Percentiles rank a stretch among this genome's conserved stretches.
Evolutionary conservation across 148 eudicot genomes (phyloP).

Genomic region (Cornus controversa): DNA sequence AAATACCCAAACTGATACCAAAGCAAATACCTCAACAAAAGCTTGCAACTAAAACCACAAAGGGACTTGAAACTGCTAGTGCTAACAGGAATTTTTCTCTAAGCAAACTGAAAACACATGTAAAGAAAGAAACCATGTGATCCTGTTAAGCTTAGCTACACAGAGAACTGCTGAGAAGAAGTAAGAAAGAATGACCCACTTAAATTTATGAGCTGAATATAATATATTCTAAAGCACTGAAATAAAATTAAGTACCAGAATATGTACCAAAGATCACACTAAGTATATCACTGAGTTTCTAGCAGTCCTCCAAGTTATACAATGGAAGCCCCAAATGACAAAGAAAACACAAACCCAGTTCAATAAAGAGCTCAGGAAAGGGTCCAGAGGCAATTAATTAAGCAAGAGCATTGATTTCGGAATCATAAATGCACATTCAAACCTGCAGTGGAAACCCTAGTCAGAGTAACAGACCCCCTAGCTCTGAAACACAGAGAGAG

Average conservation of each 20-base stretch:
- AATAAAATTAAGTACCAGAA: constrained; percentile 30
- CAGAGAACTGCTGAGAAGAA: constrained; percentile 4
- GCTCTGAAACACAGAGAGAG: constrained; percentile 26
- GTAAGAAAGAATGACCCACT: constrained; percentile 27
- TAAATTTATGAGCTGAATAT: constrained; percentile 41
- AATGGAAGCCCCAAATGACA: constrained; percentile 26
- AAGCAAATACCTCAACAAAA: not conserved
- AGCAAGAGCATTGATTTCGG: constrained; percentile 51
- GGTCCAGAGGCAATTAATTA: constrained; percentile 45
- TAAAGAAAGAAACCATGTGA: not conserved
- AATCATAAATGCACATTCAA: constrained; percentile 49
- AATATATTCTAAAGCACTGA: constrained; percentile 39
- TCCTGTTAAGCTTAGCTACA: not conserved
- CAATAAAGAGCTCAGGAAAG: constrained; percentile 35
- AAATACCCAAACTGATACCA: not conserved
- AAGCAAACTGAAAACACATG: not conserved
- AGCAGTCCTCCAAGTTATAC: constrained; percentile 11
- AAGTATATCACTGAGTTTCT: constrained; percentile 25
- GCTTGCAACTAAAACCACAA: not conserved
- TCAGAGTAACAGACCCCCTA: constrained; percentile 24
- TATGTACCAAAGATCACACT: constrained; percentile 26
- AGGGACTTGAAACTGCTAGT: not conserved
- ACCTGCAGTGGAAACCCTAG: constrained; percentile 50
- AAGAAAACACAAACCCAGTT: constrained; percentile 37
- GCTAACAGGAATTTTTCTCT: not conserved